Evolutionary conservation across 352 stramenopile species (phyloP).

Genomic region (Globisporangium lucens): DNA sequence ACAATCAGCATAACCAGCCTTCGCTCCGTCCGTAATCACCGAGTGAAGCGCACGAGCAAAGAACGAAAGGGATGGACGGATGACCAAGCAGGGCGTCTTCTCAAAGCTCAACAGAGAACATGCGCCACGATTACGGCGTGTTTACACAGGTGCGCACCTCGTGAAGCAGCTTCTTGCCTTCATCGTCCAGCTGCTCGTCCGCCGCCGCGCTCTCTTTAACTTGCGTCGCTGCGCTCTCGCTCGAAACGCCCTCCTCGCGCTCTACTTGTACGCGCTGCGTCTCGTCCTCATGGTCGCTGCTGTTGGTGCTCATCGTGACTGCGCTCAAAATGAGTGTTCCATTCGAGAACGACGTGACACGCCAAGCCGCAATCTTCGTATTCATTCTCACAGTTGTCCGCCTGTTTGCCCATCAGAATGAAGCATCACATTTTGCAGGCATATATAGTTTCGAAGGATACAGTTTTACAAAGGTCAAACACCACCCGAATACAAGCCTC

Average conservation of each 20-base stretch:
- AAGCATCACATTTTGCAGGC: not conserved
- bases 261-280: not conserved
- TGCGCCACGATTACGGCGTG: not conserved
- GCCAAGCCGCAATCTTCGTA: not conserved
- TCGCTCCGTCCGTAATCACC: not conserved
- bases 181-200: slow-evolving; percentile 14
- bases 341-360: not conserved
- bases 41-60: not conserved
- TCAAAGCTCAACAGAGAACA: not conserved
- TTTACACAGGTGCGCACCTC: slow-evolving; percentile 8
- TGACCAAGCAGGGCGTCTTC: too few species aligned
- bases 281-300: not conserved
- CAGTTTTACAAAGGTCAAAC: not conserved
- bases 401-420: not conserved
- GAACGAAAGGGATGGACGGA: too few species aligned
- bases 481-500: not conserved
- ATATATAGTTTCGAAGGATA: not conserved
- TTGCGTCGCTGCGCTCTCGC: not conserved
- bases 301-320: not conserved
- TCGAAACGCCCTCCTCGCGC: not conserved
- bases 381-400: not conserved
- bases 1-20: not conserved
- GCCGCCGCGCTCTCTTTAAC: not conserved
- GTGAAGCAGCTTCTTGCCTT: slow-evolving; percentile 15
- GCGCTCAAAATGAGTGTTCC: not conserved